A percentile compares a stretch with the other conserved stretches of the same genome.
Evolutionary conservation across 371 early-diverging fungal species (phyloP).

Genomic region (Rhizopus delemar): DNA sequence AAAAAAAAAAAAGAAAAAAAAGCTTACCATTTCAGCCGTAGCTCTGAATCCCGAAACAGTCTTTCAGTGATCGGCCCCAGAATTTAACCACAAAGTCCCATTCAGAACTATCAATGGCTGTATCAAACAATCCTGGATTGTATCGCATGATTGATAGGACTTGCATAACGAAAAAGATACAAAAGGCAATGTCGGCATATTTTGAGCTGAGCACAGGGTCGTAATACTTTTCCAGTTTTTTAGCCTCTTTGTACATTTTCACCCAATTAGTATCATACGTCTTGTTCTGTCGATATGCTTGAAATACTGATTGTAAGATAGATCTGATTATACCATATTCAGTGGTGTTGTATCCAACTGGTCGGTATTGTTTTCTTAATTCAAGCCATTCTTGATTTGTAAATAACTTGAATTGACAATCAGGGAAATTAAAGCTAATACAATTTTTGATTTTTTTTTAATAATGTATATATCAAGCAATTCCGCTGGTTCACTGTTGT

Average conservation of each 20-base stretch:
- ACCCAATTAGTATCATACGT: conserved; percentile 8
- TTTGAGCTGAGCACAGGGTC: conserved; percentile 1
- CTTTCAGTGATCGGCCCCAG: conserved; percentile 5
- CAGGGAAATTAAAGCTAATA: conserved; percentile 2
- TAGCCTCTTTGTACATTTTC: conserved; percentile 10
- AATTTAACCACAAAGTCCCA: conserved; percentile 13
- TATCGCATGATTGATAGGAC: not conserved
- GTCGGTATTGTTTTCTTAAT: conserved; percentile 10
- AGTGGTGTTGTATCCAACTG: not conserved
- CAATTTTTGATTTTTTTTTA: no score
- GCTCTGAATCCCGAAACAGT: not conserved
- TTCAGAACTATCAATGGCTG: conserved; percentile 10
- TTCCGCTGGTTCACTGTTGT: conserved; percentile 15
- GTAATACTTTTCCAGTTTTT: conserved; percentile 3
- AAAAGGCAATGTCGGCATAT: conserved; percentile 7
- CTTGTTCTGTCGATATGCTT: conserved; percentile 2
- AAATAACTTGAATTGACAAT: conserved; percentile 1
- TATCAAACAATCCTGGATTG: not conserved
- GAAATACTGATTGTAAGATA: conserved; percentile 5
- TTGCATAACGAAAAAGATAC: conserved; percentile 8
- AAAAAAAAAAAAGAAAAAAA: not conserved
- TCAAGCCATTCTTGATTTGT: conserved; percentile 8
- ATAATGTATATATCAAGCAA: no score
- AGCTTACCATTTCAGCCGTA: conserved; percentile 11
- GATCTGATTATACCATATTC: conserved; percentile 4